Conservation (phyloP, 2,329 filamentous ascomycete genomes). For the Curvularia eragrostidis region DNA sequence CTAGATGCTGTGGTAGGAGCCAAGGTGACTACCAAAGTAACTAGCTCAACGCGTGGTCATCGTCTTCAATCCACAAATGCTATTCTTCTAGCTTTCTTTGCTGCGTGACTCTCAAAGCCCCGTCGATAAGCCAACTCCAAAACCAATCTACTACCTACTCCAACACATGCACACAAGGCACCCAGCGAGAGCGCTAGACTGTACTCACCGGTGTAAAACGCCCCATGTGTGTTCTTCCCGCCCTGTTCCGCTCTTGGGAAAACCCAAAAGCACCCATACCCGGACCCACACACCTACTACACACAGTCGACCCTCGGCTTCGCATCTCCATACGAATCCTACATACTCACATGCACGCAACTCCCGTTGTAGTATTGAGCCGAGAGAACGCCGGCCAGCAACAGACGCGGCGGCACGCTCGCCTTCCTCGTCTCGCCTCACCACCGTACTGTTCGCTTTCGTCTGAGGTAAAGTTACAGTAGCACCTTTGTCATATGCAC, state of each 20-base stretch:
- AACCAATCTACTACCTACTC: not conserved
- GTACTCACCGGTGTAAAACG: not conserved
- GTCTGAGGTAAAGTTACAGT: not conserved
- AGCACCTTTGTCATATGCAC: not conserved
- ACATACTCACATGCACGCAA: not conserved
- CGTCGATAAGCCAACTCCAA: not conserved
- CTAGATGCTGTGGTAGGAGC: too few relatives aligned
- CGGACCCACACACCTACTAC: not conserved
- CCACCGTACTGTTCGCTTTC: not conserved
- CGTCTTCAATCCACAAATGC: not conserved
- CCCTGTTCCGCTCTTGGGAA: not conserved
- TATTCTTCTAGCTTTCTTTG: not conserved
- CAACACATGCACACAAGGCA: not conserved
- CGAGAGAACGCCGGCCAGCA: not conserved
- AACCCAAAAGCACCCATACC: not conserved
- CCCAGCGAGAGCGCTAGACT: not conserved
- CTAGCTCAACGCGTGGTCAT: not conserved
- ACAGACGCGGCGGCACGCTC: constrained; percentile 4
- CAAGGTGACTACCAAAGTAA: not conserved
- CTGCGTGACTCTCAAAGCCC: not conserved
- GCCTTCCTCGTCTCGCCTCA: not conserved
- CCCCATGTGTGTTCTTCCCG: not conserved
- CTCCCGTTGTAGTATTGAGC: not conserved
- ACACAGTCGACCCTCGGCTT: not conserved
- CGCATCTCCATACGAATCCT: not conserved